A percentile compares a stretch with the other conserved stretches of the same genome.
phyloP scores from a whole-genome alignment of 2,329 filamentous ascomycete genomes.

The Phialemonium atrogriseum region DNA sequence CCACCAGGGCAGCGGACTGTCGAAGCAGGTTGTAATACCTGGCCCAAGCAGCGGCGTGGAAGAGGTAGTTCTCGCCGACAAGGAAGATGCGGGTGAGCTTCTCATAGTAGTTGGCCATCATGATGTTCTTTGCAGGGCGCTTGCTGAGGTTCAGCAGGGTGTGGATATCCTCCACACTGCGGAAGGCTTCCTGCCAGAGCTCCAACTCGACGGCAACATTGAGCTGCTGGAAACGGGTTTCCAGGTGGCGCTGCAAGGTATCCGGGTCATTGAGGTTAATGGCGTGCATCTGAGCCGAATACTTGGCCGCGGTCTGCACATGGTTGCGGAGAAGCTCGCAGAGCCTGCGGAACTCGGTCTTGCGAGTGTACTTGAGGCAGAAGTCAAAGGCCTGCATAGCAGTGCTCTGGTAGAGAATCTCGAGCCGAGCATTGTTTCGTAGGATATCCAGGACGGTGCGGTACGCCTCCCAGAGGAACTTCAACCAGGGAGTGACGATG shows the following conservation, averaged over 20 bases:
- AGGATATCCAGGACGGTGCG: constrained; percentile 96
- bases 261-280: constrained; percentile 98
- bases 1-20: constrained; percentile 76
- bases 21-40: constrained; percentile 95
- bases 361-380: constrained; percentile 94
- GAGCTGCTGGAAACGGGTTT: constrained; percentile 96
- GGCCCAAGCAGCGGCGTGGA: constrained; percentile 96
- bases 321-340: constrained; percentile 98
- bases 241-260: constrained; percentile 91
- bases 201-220: constrained; percentile 97
- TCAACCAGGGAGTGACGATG: constrained; percentile 97
- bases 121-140: constrained; percentile 94
- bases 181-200: constrained; percentile 98
- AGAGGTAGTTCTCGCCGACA: constrained; percentile 98
- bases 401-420: constrained; percentile 97
- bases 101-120: constrained; percentile 99
- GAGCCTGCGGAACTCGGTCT: constrained; percentile 97
- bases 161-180: constrained; percentile 97
- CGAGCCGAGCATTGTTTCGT: constrained; percentile 95
- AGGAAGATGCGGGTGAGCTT: constrained; percentile 98
- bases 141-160: constrained; percentile 96
- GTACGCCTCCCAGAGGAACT: constrained; percentile 99
- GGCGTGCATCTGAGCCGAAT: constrained; percentile 97
- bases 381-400: constrained; percentile 98
- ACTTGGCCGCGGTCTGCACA: constrained; percentile 97